Evolutionary conservation across 1,284 basidiomycete species (phyloP).

Genomic region (Ceratobasidium sp.): DNA sequence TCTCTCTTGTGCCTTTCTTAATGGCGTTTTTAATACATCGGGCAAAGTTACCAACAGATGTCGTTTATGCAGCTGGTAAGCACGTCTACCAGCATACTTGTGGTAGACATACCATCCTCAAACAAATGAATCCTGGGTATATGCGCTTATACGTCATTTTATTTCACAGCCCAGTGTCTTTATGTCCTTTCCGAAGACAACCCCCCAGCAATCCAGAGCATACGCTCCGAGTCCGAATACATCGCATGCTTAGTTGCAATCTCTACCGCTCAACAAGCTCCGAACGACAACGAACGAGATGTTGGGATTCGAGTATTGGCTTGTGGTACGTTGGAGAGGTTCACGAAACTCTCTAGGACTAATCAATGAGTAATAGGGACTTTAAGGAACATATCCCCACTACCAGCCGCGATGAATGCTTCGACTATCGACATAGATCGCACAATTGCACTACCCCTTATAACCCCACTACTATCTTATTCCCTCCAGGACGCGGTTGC

Average conservation of each 20-base stretch:
- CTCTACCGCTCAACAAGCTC: slow-evolving; percentile 34
- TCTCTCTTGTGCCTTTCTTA: slow-evolving; percentile 81
- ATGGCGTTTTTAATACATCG: slow-evolving; percentile 84
- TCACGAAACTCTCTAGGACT: neutral
- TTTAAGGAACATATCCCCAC: slow-evolving; percentile 79
- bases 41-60: slow-evolving; percentile 74
- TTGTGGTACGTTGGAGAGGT: slow-evolving; percentile 67
- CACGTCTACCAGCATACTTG: neutral
- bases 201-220: slow-evolving; percentile 71
- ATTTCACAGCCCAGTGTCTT: slow-evolving; percentile 80
- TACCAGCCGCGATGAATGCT: slow-evolving; percentile 74
- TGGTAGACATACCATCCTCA: neutral
- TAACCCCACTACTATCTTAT: slow-evolving; percentile 77
- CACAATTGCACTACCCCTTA: slow-evolving; percentile 79
- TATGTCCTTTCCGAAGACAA: slow-evolving; percentile 95
- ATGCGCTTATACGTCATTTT: slow-evolving; percentile 43
- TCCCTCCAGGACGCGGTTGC: slow-evolving; percentile 70
- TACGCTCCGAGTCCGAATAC: slow-evolving; percentile 73
- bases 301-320: slow-evolving; percentile 76
- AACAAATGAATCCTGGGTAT: slow-evolving; percentile 19
- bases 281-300: slow-evolving; percentile 62
- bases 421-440: slow-evolving; percentile 75
- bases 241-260: slow-evolving; percentile 77
- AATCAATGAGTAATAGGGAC: slow-evolving; percentile 67
- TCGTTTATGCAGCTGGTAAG: slow-evolving; percentile 84